Percentiles rank a stretch among this genome's conserved stretches.
Conservation (phyloP, 805 yeast genomes). For the Torulaspora maleeae region DNA sequence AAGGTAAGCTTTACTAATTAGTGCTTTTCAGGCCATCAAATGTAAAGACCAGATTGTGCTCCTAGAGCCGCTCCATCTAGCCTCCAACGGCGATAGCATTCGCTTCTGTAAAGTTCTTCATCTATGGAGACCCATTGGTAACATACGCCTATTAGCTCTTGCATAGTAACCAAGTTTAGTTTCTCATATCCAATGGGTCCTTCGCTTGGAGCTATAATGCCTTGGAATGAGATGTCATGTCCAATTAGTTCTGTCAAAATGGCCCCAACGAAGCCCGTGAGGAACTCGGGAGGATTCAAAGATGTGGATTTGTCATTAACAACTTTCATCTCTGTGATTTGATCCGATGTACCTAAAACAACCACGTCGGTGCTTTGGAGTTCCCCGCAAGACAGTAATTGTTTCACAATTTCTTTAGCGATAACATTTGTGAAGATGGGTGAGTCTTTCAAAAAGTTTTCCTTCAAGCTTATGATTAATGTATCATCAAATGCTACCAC, state of each 20-base stretch:
- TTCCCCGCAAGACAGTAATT: conserved; percentile 13
- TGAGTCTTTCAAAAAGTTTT: conserved; percentile 34
- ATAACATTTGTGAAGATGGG: conserved; percentile 34
- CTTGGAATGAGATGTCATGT: conserved; percentile 15
- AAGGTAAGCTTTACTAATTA: conserved; percentile 5
- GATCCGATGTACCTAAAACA: conserved; percentile 31
- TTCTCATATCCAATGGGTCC: conserved; percentile 61
- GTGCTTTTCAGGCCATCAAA: conserved; percentile 11
- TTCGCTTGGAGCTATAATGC: conserved; percentile 45
- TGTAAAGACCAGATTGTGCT: conserved; percentile 33
- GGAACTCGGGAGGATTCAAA: conserved; percentile 56
- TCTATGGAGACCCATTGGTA: conserved; percentile 15
- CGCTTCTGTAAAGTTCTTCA: conserved; percentile 17
- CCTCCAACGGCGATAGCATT: conserved; percentile 31
- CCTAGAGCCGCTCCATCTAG: conserved; percentile 30
- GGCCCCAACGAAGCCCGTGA: conserved; percentile 56
- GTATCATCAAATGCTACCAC: conserved; percentile 19
- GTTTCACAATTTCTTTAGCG: conserved; percentile 23
- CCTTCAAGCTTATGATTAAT: conserved; percentile 25
- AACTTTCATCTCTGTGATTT: conserved; percentile 23
- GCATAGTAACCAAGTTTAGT: conserved; percentile 33
- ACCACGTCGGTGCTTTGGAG: conserved; percentile 35
- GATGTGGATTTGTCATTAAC: conserved; percentile 25
- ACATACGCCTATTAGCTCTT: conserved; percentile 25
- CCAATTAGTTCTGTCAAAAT: conserved; percentile 29